Conservation (phyloP, 2,329 filamentous ascomycete species). For the Tolypocladium ophioglossoides region DNA sequence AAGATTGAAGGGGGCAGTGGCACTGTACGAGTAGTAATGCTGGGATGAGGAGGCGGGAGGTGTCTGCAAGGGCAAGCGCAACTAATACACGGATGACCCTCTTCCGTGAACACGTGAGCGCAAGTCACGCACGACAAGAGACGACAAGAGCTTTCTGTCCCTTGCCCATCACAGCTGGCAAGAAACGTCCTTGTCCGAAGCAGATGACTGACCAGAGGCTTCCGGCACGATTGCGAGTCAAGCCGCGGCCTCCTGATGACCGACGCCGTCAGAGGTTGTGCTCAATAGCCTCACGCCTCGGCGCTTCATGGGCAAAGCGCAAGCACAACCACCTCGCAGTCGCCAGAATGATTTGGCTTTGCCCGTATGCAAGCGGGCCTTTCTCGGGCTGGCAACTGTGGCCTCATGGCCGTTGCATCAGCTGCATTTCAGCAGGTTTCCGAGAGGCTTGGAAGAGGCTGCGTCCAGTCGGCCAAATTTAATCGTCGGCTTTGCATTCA, state of each 20-base stretch:
- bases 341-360: background rate
- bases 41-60: background rate
- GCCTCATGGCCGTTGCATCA: background rate
- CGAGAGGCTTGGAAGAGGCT: background rate
- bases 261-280: background rate
- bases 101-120: background rate
- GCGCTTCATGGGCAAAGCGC: background rate
- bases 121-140: background rate
- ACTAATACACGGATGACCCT: background rate
- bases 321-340: background rate
- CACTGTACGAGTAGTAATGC: background rate
- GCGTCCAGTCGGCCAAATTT: background rate
- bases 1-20: background rate
- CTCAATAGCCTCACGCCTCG: background rate
- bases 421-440: background rate
- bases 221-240: background rate
- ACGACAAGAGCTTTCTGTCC: background rate
- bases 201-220: background rate
- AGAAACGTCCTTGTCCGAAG: background rate
- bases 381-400: background rate
- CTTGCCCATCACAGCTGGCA: background rate
- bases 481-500: background rate
- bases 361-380: background rate
- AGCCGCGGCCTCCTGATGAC: background rate
- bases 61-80: background rate